These are phyloP conservation scores for Fusarium humuli DNA, from an alignment of 2,329 filamentous ascomycete genomes.

Conservation along the genomic window DNA sequence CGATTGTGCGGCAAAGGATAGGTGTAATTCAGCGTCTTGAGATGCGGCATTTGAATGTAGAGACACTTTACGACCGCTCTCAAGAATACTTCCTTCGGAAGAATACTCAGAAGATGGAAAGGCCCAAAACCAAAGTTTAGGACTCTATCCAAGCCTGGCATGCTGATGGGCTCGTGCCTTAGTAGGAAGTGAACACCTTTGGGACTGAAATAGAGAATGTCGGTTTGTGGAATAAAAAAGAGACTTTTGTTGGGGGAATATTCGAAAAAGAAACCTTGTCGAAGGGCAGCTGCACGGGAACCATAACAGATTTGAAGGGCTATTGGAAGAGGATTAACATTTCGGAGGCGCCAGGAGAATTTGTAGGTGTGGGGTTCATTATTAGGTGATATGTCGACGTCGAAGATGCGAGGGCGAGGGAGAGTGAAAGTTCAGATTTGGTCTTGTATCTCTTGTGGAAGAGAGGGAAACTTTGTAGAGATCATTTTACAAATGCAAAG, in stretches of 20 bases:
- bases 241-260: conserved; percentile 19
- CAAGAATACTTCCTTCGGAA: conserved; percentile 26
- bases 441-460: conserved; percentile 47
- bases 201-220: conserved; percentile 49
- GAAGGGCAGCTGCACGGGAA: conserved; percentile 45
- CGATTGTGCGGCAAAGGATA: conserved; percentile 21
- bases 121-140: conserved; percentile 48
- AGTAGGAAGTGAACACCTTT: conserved; percentile 20
- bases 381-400: conserved; percentile 44
- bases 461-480: background rate
- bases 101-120: conserved; percentile 34
- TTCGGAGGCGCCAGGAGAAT: conserved; percentile 32
- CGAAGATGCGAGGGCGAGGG: conserved; percentile 47
- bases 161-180: fast-evolving
- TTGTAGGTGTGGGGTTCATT: fast-evolving
- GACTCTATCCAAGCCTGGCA: conserved; percentile 43
- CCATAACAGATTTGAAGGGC: conserved; percentile 43
- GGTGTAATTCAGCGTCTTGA: conserved; percentile 45
- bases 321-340: conserved; percentile 35
- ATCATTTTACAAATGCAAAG: background rate
- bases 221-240: conserved; percentile 45
- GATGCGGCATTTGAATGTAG: conserved; percentile 41
- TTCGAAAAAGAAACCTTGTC: conserved; percentile 46
- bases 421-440: conserved; percentile 48
- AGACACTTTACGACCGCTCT: conserved; percentile 31